Evolutionary conservation across 2,329 filamentous ascomycete species (phyloP).

Genomic region (Chaetoscypha palmicola): DNA sequence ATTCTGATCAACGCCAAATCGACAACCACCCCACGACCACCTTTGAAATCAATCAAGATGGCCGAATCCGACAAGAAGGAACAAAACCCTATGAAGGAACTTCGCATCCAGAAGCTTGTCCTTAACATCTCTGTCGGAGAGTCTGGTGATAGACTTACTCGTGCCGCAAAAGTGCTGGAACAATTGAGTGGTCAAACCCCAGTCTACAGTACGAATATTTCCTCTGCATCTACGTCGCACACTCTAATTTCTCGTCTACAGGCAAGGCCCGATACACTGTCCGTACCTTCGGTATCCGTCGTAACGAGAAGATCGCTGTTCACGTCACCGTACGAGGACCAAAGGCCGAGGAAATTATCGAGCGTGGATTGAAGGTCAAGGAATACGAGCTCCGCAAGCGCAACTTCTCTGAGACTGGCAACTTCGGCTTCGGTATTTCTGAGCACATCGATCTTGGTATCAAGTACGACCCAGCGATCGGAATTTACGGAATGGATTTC

Average conservation of each 20-base stretch:
- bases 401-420: constrained; percentile 99
- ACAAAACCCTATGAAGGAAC: constrained; percentile 98
- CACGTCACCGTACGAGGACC: constrained; percentile 99
- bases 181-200: constrained; percentile 99
- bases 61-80: constrained; percentile 79
- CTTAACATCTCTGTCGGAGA: constrained; percentile 99
- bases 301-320: constrained; percentile 99
- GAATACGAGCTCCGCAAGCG: constrained; percentile 99
- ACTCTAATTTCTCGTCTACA: constrained; percentile 33
- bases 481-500: constrained; percentile 99
- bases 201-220: constrained; percentile 77
- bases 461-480: constrained; percentile 98
- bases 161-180: constrained; percentile 99
- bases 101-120: constrained; percentile 98
- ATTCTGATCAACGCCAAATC: constrained; percentile 14
- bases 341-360: constrained; percentile 99
- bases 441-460: constrained; percentile 99
- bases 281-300: constrained; percentile 99
- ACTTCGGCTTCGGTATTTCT: constrained; percentile 99
- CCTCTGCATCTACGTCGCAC: constrained; percentile 11
- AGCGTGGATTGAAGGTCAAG: constrained; percentile 99
- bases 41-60: constrained; percentile 32
- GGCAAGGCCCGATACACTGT: constrained; percentile 99
- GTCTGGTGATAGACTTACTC: constrained; percentile 99
- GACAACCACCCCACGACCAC: constrained; percentile 13